Evolutionary conservation across 2,329 filamentous ascomycete genomes (phyloP), one percentile per base, ranked within the genome.

Genomic region (Paramyrothecium sp.): DNA sequence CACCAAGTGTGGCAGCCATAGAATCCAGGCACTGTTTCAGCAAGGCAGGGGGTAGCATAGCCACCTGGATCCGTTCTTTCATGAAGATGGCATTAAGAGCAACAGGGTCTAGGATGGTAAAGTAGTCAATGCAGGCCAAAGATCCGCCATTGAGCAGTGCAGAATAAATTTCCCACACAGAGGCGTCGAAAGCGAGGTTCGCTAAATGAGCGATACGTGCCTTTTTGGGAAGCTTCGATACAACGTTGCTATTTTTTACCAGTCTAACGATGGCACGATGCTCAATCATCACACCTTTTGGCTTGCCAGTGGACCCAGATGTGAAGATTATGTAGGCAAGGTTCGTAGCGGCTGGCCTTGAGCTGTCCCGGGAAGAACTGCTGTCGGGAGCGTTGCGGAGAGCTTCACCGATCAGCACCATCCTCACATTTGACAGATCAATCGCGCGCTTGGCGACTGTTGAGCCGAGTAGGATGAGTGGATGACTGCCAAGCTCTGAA

Each of bases 251-350:
- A 11, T 58, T 53, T 30, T 41, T 58, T n/a, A 58, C 53, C 10
- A 58, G 58, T 7, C 63, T 53, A 1, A 64, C n/a, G 16, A 65
- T 56, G 2, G 38, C 50, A 2, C 63, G 62, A 16, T 65, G 63
- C 50, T 65, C 61, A 21, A 65, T 52, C 60, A 81, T 74, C 20
- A 81, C 78, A 34, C 80, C 80, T 65, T 82, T 82, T 2, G 80
- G 80, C 30, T 69, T 67, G 2, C 80, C 80, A 0, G 80, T 82
- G 7, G 77, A 81, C 2, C 80, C 80, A 4, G 79, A 81, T 7
- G 80, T 82, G 60, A 81, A 82, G 62, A 81, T 77, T 56, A 81
- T 77, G 22, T 68, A 67, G 3, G 61, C 61, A 0, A 65, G 60
- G 3, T 55, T 61, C 2, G 51, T 55, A 0, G 58, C 57, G 0